Evolutionary conservation across 2,329 filamentous ascomycete genomes (phyloP).

Genomic region (Allantophomopsis lycopodina): DNA sequence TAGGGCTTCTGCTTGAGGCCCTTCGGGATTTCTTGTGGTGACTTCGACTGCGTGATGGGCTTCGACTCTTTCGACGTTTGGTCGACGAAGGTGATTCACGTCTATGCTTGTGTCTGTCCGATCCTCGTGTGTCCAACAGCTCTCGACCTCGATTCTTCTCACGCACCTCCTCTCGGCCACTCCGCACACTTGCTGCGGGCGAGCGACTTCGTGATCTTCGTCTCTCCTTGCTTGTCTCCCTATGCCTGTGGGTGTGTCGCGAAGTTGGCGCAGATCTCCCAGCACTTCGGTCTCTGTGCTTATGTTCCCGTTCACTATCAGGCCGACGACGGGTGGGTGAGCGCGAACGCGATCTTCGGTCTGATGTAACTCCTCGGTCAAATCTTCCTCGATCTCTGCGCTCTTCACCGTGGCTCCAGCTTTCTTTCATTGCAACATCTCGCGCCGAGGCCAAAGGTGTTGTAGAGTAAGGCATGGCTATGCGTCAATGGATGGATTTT

Average conservation of each 20-base stretch:
- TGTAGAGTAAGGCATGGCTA: constrained; percentile 1
- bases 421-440: constrained; percentile 28
- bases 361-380: constrained; percentile 21
- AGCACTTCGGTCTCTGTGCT: constrained; percentile 15
- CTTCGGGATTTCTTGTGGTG: constrained; percentile 18
- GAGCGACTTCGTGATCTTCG: constrained; percentile 16
- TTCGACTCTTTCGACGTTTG: constrained; percentile 19
- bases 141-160: constrained; percentile 20
- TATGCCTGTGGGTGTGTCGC: constrained; percentile 11
- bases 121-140: constrained; percentile 19
- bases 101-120: constrained; percentile 16
- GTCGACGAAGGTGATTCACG: constrained; percentile 16
- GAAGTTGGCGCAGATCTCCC: constrained; percentile 13
- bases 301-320: constrained; percentile 17
- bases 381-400: constrained; percentile 26
- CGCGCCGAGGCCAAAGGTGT: constrained; percentile 13
- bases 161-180: constrained; percentile 16
- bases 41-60: constrained; percentile 16
- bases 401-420: constrained; percentile 24
- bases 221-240: constrained; percentile 14
- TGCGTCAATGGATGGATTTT: background rate
- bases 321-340: constrained; percentile 19
- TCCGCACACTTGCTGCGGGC: constrained; percentile 8
- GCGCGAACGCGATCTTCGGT: constrained; percentile 15
- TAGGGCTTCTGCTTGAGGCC: constrained; percentile 15